phyloP scores from a whole-genome alignment of 2,329 filamentous ascomycete species.

The Chaetomiaceae sp. region DNA sequence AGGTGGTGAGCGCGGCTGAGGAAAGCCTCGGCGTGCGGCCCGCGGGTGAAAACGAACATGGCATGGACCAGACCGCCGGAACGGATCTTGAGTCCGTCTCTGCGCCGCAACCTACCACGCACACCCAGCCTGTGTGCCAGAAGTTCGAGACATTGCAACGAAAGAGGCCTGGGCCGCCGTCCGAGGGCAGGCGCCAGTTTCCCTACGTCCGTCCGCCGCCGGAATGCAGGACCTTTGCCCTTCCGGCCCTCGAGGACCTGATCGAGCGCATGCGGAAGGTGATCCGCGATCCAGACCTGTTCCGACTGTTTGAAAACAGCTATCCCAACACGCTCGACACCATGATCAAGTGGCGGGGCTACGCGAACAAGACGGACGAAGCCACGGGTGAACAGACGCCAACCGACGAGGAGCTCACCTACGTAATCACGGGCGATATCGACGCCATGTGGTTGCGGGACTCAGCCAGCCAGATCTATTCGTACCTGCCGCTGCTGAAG shows the following conservation, averaged over 20 bases:
- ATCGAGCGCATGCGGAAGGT: slow-evolving; percentile 41
- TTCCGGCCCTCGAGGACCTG: slow-evolving; percentile 60
- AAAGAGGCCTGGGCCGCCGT: slow-evolving; percentile 25
- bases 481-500: slow-evolving; percentile 56
- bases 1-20: background rate
- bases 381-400: slow-evolving; percentile 26
- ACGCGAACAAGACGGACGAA: slow-evolving; percentile 38
- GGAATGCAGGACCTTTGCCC: slow-evolving; percentile 66
- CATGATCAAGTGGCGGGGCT: slow-evolving; percentile 69
- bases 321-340: slow-evolving; percentile 80
- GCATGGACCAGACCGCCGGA: background rate
- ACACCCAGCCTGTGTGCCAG: slow-evolving; percentile 13
- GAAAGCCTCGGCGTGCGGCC: background rate
- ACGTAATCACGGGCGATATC: slow-evolving; percentile 79
- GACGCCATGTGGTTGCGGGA: slow-evolving; percentile 86
- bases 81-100: background rate
- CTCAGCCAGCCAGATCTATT: slow-evolving; percentile 68
- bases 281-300: slow-evolving; percentile 56
- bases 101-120: background rate
- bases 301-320: slow-evolving; percentile 74
- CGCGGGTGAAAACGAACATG: background rate
- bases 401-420: slow-evolving; percentile 59
- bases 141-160: slow-evolving; percentile 24
- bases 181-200: slow-evolving; percentile 27
- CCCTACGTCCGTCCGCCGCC: slow-evolving; percentile 48